phyloP scores from a whole-genome alignment of 495 filamentous ascomycete genomes.

The Tetracladium marchalianum region DNA sequence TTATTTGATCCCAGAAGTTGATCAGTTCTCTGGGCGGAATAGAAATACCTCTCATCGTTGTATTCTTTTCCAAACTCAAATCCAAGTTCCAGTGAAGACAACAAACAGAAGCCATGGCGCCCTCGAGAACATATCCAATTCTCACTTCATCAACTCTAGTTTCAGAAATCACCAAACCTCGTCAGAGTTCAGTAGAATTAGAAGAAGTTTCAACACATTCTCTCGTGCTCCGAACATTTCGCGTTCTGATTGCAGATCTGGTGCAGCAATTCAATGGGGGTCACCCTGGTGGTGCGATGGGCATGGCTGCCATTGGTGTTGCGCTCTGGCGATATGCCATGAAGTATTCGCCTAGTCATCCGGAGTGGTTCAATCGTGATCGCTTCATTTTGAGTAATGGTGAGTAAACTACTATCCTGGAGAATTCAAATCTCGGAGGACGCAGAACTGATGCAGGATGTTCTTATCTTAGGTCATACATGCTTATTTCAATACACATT shows the following conservation, averaged over 20 bases:
- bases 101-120: background rate
- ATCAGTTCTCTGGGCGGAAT: too few species aligned
- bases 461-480: constrained; percentile 32
- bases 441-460: background rate
- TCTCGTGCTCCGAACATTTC: constrained; percentile 39
- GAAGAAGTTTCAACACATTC: constrained; percentile 16
- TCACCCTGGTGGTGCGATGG: constrained; percentile 42
- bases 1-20: too few species aligned
- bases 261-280: constrained; percentile 50
- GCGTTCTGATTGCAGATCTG: constrained; percentile 46
- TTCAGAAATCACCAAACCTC: background rate
- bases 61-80: too few species aligned
- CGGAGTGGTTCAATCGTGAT: constrained; percentile 18
- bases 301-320: constrained; percentile 45
- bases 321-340: constrained; percentile 43
- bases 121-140: background rate
- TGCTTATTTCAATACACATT: constrained; percentile 52
- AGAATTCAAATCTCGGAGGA: background rate
- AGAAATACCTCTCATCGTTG: too few species aligned
- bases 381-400: constrained; percentile 17
- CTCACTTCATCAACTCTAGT: too few species aligned
- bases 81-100: background rate
- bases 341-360: constrained; percentile 37
- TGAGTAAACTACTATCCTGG: background rate
- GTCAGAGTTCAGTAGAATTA: background rate